Evolutionary conservation across 2,329 filamentous ascomycete species (phyloP), one percentile per base, ranked within the genome.

Genomic region (Dactylellina parvicollis): DNA sequence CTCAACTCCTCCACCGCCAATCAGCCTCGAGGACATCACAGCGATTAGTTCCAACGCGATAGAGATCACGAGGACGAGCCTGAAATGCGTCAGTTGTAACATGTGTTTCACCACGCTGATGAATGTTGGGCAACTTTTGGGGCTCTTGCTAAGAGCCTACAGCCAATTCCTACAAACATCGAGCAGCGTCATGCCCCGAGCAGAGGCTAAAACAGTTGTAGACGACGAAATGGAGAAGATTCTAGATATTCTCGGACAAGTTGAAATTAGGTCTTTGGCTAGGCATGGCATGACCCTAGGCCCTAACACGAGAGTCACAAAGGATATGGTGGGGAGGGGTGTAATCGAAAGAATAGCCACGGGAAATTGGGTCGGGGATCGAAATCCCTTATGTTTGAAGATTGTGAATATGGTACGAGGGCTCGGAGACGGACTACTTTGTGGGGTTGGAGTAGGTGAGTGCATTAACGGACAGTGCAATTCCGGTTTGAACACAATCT

Each of bases 71-170:
- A 65, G 60, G 18, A 61, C 60, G 14, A 73, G 69, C 22, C 34
- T 73, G 18, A 73, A 73, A 61, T 73, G 69, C 47, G 54, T 54
- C 36, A 73, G 69, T 24, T 73, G 69, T 47, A 73, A 73, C 40
- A 73, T 73, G 69, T 73, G 69, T 18, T 73, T 73, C 47, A 73
- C 69, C 4, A 73, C 69, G 8, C 34, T 73, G 2, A 73, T 73
- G 69, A 73, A 73, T 12, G 69, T 73, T 28, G 69, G 69, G n/a
- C 69, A 73, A 32, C 47, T 73, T 1, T 47, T 73, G 1, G 69
- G 69, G 1, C 46, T 73, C 5, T 36, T 73, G 22, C 50, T 73
- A 26, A 57, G 69, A 46, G 69, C 54, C 9, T 73, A 73, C 40
- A 60, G 52, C 24, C 69, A 73, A 34, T 73, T 73, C 40, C 60